phyloP scores from a whole-genome alignment of 2,329 filamentous ascomycete species.

The Xylaria multiplex region DNA sequence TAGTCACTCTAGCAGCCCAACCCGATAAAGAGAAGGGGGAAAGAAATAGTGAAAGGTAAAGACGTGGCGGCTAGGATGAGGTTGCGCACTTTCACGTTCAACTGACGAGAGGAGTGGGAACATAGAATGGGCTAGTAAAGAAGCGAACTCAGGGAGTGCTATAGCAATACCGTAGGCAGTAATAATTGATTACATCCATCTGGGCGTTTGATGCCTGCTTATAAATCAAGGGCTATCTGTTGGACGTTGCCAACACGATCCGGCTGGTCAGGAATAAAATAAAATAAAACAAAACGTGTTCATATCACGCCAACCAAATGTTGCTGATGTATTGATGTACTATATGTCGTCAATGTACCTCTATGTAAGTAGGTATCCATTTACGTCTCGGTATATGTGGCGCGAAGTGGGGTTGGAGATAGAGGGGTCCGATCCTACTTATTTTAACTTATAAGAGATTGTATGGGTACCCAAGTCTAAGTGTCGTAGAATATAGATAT shows the following conservation, averaged over 20 bases:
- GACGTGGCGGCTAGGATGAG: slow-evolving; percentile 25
- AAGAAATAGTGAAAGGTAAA: background rate
- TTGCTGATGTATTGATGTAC: slow-evolving; percentile 1
- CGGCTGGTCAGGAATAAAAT: background rate
- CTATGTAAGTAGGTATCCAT: no score
- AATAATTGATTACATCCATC: background rate
- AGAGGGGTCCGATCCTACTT: background rate
- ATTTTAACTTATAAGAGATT: background rate
- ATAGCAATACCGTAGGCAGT: background rate
- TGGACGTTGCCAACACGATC: background rate
- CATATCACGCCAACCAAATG: slow-evolving; percentile 4
- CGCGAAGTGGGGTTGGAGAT: slow-evolving; percentile 1
- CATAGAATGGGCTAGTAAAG: background rate
- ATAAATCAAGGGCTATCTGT: slow-evolving; percentile 9
- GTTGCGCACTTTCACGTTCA: slow-evolving; percentile 10
- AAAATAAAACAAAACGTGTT: slow-evolving; percentile 17
- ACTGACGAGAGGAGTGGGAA: slow-evolving; percentile 1
- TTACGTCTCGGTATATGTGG: no score
- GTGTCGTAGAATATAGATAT: no score
- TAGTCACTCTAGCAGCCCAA: slow-evolving; percentile 3
- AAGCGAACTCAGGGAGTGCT: background rate
- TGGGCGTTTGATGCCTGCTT: background rate
- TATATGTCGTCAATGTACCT: no score
- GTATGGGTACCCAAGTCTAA: no score
- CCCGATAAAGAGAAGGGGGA: background rate